Evolutionary conservation across 345 rosid species (phyloP), one percentile per base, ranked within the genome.

Genomic region (Eucalyptus lansdowneana): DNA sequence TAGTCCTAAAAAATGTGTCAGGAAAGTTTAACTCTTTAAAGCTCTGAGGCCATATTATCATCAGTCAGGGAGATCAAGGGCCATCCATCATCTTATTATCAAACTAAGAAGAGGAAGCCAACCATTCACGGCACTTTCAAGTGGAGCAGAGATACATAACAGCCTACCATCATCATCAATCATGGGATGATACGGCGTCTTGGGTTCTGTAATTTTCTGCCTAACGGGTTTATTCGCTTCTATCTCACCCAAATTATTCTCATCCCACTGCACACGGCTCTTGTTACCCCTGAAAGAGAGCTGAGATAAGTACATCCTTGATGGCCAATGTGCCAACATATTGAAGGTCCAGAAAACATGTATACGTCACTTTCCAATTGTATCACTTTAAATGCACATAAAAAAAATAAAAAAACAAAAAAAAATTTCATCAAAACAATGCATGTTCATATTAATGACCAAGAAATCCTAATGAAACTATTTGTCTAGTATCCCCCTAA

Each of bases 181-280:
- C 98, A 95, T 97, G 34, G 96, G 98, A 91, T 98, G 99, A 91
- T 96, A 97, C 0, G 99, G 99, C 14, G 99, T 98, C 96, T 98
- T 98, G 45, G 99, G 99, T 91, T 98, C 99, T 22, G 98, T 98
- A 88, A 98, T 98, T 93, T 97, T 98, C 96, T 96, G 99, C 94
- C 99, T 94, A 21, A 94, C 96, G 8, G 99, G 99, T 90, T 98
- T 98, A 91, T 96, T 96, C 47, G 99, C 95, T 94, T 98, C 99
- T 88, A 98, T 97, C 91, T 98, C 98, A 81, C 91, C 98, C 86
- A 98, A 89, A 91, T 95, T 98, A 50, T 90, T 95, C 91, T 98
- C 99, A 89, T 98, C 93, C 99, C 99, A 98, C 89, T 90, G 93
- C 86, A 98, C 99, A 93, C 94, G 94, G 49, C 94, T 94, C 90